Base-by-base conservation (phyloP, 1,284 basidiomycete species). In the Lignosus rhinocerotis region DNA sequence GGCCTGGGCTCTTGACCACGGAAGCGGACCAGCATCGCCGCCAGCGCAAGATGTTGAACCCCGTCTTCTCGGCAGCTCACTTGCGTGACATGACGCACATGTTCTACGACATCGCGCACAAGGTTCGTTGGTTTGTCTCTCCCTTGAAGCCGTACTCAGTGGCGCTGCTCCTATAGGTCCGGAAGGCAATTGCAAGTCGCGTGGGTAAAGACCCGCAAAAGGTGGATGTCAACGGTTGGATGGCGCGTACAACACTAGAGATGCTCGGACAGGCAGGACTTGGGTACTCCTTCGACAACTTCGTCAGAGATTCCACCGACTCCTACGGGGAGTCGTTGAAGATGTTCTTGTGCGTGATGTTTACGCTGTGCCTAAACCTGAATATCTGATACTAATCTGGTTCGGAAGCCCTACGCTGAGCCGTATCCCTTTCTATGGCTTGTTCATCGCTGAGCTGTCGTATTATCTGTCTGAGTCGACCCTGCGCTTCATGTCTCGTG, bases 221-320 rank as follows among this genome's bases (percentile, higher is more conserved):
- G 25, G 54, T 76, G 30, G 70, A 75, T 47, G 49, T 77, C 11
- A 60, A 71, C 11, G 54, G 65, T 14, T 75, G 74, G 70, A 71
- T 71, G 67, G 69, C 64, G 5, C 68, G 72, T 19, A 65, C 70
- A 4, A 70, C 75, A 10, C 67, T 77, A 4, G 75, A 76, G 62
- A 66, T 73, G 14, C 67, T 77, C 53, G 73, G 73, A 1, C 74
- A 74, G 56, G 72, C 69, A 6, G 73, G 70, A 0, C 67, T 76
- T 4, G 74, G 74, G 2, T 72, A 75, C 59, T 71, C 73, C 3
- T 76, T 77, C 56, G 67, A 72, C 52, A 63, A 71, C 4, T 63
- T 74, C 30, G 62, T 62, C n/a, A 59, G 63, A 0, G 62, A 69
- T 21, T 56, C 51, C 14, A 41, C 59, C 0, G 66, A 73, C 51